Evolutionary conservation across 192 early-diverging fungal species (phyloP), one percentile per base, ranked within the genome.

Genomic region (Linnemannia schmuckeri): DNA sequence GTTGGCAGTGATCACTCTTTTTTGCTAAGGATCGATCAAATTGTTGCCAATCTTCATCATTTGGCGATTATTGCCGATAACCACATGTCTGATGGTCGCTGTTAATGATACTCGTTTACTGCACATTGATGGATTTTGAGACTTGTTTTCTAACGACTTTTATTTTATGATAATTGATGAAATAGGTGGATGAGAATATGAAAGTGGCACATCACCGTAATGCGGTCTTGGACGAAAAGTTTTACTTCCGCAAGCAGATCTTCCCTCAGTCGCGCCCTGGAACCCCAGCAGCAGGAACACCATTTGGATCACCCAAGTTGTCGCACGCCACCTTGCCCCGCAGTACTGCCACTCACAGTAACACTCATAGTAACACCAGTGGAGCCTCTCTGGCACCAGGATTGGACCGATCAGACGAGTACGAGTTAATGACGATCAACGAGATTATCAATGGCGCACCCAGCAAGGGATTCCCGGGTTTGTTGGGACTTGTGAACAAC

Each of bases 111-210:
- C 18, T 18, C 18, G 18, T 52, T 18, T 52, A 22, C 44, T 46
- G 3, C 44, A 3, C 1, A 46, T 3, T 15, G 44, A 44, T 44
- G 44, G 44, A 10, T 44, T 44, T 12, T 49, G 47, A 49, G 18
- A 18, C 17, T 18, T 49, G 18, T 49, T 49, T 49, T 13, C 47
- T 49, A 49, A 49, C 47, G 4, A 49, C 18, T 17, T 49, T 1
- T 47, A 47, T 47, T 10, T 47, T 47, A 0, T 47, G 15, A 30
- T 61, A 10, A 2, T 30, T 8, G 33, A 75, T 66, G 52, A 12
- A 57, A 22, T 77, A 94, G 92, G 95, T 98, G 70, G 98, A 99
- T 88, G 94, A 93, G 72, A 99, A 99, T 88, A 98, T 99, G 97
- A 84, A 94, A 74, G 93, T 90, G 13, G 98, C 96, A 1, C 97